Base-by-base conservation (phyloP, 768 basidiomycete genomes). In the Calocybe indica region DNA sequence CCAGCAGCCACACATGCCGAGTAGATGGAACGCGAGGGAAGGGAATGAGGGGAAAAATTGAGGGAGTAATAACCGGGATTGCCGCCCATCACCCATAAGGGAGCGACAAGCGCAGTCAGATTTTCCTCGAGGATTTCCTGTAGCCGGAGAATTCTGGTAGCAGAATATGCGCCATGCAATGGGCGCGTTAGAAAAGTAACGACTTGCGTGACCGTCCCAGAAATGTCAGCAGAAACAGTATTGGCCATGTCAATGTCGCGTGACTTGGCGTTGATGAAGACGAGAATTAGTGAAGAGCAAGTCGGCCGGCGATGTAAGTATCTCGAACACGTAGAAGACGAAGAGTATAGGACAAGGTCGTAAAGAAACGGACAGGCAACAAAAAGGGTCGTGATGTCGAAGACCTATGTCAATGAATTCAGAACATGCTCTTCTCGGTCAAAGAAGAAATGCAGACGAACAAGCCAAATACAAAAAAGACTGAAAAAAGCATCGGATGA, bases 11-110 rank as follows among this genome's bases (percentile, higher is more conserved):
- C 68, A 64, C 88, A 89, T 10, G 87, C 83, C 46, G 78, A 66
- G 67, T 88, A 81, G 57, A 90, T 71, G 55, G 79, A 70, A 36
- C 82, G 80, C 38, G 88, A 87, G 15, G 88, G 88, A 2, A 81
- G 73, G 56, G 79, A 78, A 52, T 66, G 59, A 8, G 85, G 85
- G 5, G 87, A 83, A 46, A 91, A 74, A 45, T 83, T 75, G 55
- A 89, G 79, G 43, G 80, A 81, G 13, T 85, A 85, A 43, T 85
- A 80, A 50, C 77, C 75, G 40, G 80, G 70, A 38, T 86, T 86
- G 45, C 87, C 78, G 28, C 72, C 65, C 4, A 78, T 74, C 40
- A 66, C 67, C 88, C 88, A 90, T 7, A 80, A 75, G 37, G 82
- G 65, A 35, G 82, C 78, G 58, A 79, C 88, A 50, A 82, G 75